Evolutionary conservation across 2,329 filamentous ascomycete genomes (phyloP), one percentile per base, ranked within the genome.

Genomic region (Alternaria brassicicola): DNA sequence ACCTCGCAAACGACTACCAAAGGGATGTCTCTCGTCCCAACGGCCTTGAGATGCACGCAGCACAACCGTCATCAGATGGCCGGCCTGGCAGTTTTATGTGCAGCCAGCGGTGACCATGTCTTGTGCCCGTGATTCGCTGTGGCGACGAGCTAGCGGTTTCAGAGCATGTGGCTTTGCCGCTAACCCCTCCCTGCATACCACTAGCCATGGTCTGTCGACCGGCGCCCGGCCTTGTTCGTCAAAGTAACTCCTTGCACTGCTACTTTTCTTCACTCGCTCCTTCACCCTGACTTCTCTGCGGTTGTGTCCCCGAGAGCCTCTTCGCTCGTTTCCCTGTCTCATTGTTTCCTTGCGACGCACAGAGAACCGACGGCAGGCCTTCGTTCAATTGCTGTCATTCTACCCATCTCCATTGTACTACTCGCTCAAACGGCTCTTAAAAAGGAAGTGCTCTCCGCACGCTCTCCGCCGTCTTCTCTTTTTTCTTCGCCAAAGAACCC

Each of bases 401-500:
- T 64, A 49, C 42, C 28, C 51, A 46, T 53, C 54, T 61, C 55
- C 56, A 61, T 58, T 54, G 61, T 64, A 65, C 55, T 51, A 62
- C 52, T 52, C 35, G 61, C 59, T 42, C 59, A 51, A 47, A 48
- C 55, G 41, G 58, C 54, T 57, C 57, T 26, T 55, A 48, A 33
- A 60, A 39, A 51, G 35, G 55, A 64, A 54, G 73, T 75, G 73
- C 71, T 76, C 52, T 71, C 76, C 69, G 72, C 73, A 74, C 71
- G 69, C 69, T 71, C 67, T 62, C 52, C 47, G 36, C 50, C 55
- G 19, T 43, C 60, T 48, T 62, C 64, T 54, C 57, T 55, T 26
- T 53, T 59, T 57, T 59, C 55, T 54, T 58, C 38, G 59, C 42
- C 42, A 42, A 52, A 47, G 38, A 25, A 52, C 53, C 38, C 31